These are phyloP conservation scores for Leccinum holopus DNA, from an alignment of 1,284 basidiomycete genomes.

Conservation along the genomic window DNA sequence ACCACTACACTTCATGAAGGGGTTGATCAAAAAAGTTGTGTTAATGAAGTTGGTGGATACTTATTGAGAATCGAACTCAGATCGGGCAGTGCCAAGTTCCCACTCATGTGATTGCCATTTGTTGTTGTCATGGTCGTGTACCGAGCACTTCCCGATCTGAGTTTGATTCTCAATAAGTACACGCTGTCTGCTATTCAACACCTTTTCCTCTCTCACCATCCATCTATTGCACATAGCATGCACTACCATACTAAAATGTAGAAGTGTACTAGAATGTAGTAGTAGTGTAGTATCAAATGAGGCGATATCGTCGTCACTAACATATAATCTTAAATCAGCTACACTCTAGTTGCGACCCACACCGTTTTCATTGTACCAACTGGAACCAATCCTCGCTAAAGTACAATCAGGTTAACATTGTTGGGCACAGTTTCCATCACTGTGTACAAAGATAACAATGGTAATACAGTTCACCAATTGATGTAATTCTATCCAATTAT, in stretches of 20 bases:
- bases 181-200: background rate
- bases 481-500: background rate
- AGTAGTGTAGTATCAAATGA: no score
- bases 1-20: background rate
- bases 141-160: background rate
- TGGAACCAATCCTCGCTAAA: no score
- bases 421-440: background rate
- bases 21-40: background rate
- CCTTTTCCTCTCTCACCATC: background rate
- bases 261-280: no score
- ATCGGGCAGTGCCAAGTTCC: background rate
- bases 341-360: no score
- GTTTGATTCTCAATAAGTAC: background rate
- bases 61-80: background rate
- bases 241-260: no score
- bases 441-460: background rate
- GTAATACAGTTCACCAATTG: no score
- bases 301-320: no score
- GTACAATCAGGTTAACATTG: background rate
- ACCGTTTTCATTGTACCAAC: no score
- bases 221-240: no score
- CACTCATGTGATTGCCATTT: background rate
- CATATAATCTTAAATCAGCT: no score
- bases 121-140: background rate
- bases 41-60: background rate